Evolutionary conservation across 768 basidiomycete genomes (phyloP), one percentile per base, ranked within the genome.

Genomic region (Auriscalpium microsporum): DNA sequence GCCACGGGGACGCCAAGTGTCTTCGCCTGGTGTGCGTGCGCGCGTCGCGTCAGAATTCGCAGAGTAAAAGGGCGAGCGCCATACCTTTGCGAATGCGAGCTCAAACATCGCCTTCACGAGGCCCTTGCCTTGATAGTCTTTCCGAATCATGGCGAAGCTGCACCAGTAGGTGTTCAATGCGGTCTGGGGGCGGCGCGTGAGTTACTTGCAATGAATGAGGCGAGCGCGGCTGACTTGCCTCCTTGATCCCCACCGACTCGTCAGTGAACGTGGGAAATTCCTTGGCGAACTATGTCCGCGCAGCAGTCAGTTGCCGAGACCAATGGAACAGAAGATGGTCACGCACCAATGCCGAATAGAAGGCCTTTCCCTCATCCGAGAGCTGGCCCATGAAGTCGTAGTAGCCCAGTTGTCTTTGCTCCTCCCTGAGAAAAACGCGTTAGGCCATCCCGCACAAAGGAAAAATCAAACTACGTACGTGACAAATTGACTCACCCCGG

Each of bases 101-200:
- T 54, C 28, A 28, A 62, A 56, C 40, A 62, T 37, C 8, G 54
- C 54, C 11, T 35, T 49, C 19, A 37, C 52, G 42, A 62, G 21
- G 21, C 61, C 61, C 35, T 54, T 55, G 13, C 54, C 19, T 23
- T 62, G 61, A 19, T 62, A 62, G 16, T 59, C 61, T n/a, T n/a
- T 38, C 3, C 49, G 42, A 0, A 62, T 56, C 48, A 58, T 50
- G 11, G 58, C 61, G 23, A 58, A 45, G 50, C 47, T 54, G 54
- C 61, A 62, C 53, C 53, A 62, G 46, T 60, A 59, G n/a, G 48
- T 49, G 4, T 44, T 45, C 16, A 23, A 34, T 51, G 59, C 56
- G 6, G 52, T 44, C 53, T 58, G 37, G 10, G 37, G 10, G 6
- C 10, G 13, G 37, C 40, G 11, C 36, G 19, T 45, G 36, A 38